Base-by-base conservation (phyloP, 164 flowering plant genomes). In the Vitis riparia region DNA sequence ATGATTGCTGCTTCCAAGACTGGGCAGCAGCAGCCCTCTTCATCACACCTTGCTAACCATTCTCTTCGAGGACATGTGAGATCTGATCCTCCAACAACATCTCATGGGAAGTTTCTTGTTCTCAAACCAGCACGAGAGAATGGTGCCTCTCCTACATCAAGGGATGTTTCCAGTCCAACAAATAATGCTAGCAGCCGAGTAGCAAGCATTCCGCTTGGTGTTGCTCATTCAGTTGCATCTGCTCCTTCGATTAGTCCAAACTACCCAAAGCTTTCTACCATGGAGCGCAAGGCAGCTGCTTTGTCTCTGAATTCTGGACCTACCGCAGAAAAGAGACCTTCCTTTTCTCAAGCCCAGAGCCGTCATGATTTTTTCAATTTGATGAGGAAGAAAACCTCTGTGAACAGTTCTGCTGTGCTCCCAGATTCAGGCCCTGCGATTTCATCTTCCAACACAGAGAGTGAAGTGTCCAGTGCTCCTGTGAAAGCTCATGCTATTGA, bases 331-430 rank as follows among this genome's bases (percentile, higher is more conserved):
- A 94, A 83, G 80, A 86, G 75, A 70, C 76, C 87, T 12, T 76
- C 85, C 55, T 71, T 73, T n/a, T 77, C 89, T 70, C 90, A 84
- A 76, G 83, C 89, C 48, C 88, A 82, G 81, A 89, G 94, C 79
- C 84, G 98, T 58, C 85, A 69, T 80, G 97, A 87, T 59, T 94
- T 94, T 70, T 94, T 92, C 69, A 91, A 89, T 74, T 83, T 81
- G 23, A 73, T 94, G 76, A 91, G 93, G 82, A 87, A 82, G 82
- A 89, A 94, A 71, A 82, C 83, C 56, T 78, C 83, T 10, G 47
- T 58, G 16, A 80, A 70, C 68, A 32, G 69, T 37, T 68, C 87
- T 64, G 48, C 80, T 50, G 68, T 65, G 47, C 64, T 50, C 30
- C 55, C 82, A 12, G 84, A 82, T 72, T 72, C 89, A 17, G 68